Conservation (phyloP, 108 stramenopile species). For the Fragilaria radians region DNA sequence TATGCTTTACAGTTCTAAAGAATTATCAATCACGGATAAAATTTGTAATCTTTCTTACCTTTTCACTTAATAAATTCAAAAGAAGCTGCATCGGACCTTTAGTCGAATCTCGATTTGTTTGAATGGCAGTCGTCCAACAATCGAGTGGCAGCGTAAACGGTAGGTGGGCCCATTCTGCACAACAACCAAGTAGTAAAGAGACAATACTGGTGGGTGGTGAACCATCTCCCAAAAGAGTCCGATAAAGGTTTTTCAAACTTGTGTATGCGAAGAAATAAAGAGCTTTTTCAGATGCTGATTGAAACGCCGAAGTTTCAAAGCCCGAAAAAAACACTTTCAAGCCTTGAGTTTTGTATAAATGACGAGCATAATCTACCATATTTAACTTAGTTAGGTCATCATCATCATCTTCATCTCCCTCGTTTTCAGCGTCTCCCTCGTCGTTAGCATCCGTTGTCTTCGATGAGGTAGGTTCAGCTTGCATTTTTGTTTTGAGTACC, state of each 20-base stretch:
- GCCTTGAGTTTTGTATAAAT: slow-evolving; percentile 54
- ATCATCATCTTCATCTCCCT: slow-evolving; percentile 7
- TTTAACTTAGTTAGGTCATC: not conserved
- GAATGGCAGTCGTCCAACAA: slow-evolving; percentile 66
- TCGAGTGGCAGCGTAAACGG: slow-evolving; percentile 88
- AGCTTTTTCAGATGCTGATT: slow-evolving; percentile 82
- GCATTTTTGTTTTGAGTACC: slow-evolving; percentile 78
- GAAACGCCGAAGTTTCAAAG: slow-evolving; percentile 53
- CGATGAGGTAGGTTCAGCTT: slow-evolving; percentile 37
- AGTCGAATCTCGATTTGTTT: slow-evolving; percentile 39
- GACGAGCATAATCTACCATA: slow-evolving; percentile 51
- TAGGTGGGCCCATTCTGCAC: slow-evolving; percentile 83
- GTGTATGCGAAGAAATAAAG: slow-evolving; percentile 89
- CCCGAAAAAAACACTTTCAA: slow-evolving; percentile 53
- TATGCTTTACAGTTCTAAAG: slow-evolving; percentile 72
- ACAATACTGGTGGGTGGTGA: not conserved
- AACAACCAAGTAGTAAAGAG: slow-evolving; percentile 36
- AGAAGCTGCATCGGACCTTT: slow-evolving; percentile 48
- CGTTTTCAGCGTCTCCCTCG: slow-evolving; percentile 13
- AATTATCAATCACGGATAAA: slow-evolving; percentile 66
- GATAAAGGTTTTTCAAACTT: slow-evolving; percentile 50
- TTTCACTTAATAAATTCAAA: slow-evolving; percentile 41
- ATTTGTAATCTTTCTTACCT: slow-evolving; percentile 34
- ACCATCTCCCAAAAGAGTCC: slow-evolving; percentile 2
- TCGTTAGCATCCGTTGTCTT: slow-evolving; percentile 5